Base-by-base conservation (phyloP, 345 rosid species). In the Raphanus sativus region DNA sequence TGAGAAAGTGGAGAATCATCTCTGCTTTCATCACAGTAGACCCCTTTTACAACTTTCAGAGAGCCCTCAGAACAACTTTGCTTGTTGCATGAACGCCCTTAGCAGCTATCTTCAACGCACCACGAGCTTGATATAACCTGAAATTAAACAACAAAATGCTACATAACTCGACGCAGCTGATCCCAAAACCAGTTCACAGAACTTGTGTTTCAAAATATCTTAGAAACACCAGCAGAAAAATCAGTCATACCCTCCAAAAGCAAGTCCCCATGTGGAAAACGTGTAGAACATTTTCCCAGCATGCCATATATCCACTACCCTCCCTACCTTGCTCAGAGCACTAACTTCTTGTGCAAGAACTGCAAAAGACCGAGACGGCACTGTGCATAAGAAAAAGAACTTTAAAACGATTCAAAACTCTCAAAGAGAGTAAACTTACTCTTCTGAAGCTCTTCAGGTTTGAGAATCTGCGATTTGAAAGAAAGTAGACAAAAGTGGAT, bases 201-300 rank as follows among this genome's bases (percentile, higher is more conserved):
- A 25, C 25, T 54, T 4, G 17, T 65, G 30, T 62, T 63, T 59
- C 50, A 24, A 16, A 48, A 26, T 32, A 59, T 48, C 24, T 52
- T 17, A 26, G 16, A 59, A 25, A 25, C 45, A 40, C 62, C 32
- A 36, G 54, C 55, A 26, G 48, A 83, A 34, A 52, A 34, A 58
- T 17, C 28, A 67, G 25, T 80, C 85, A 72, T 75, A 94, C 99
- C 99, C 98, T 62, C 86, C 86, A 36, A 90, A 75, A 6, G 98
- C 88, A 34, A 94, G 92, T 64, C 98, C 98, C 98, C 94, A 92
- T 2, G 97, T 90, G 50, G 96, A 84, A 24, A 94, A 80, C 9
- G 91, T 67, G 75, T 94, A 92, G 79, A 92, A 90, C 87, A 90
- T 71, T 77, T 80, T 85, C 40, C 98, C 97, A 8, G 94, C 98